phyloP scores from a whole-genome alignment of 768 basidiomycete genomes.

The Kondoa malvinella region DNA sequence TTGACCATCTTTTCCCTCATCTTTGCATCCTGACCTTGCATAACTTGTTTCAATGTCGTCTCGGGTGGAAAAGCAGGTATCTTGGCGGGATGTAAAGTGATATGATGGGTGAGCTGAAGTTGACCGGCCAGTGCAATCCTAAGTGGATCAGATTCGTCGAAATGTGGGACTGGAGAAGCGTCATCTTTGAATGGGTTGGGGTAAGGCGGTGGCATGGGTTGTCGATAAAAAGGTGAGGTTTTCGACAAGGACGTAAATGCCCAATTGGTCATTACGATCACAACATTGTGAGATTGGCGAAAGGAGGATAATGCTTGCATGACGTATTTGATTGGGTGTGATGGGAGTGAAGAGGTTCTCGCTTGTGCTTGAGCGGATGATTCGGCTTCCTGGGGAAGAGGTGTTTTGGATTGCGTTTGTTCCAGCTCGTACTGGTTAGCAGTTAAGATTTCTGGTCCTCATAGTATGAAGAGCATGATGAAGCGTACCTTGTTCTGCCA shows the following conservation, averaged over 20 bases:
- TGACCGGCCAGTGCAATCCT: neutral
- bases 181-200: constrained; percentile 12
- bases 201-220: constrained; percentile 17
- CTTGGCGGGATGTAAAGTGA: constrained; percentile 14
- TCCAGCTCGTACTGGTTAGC: constrained; percentile 10
- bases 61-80: neutral
- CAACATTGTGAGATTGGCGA: constrained; percentile 6
- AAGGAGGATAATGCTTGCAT: constrained; percentile 1
- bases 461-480: neutral
- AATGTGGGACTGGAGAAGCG: neutral
- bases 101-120: constrained; percentile 14
- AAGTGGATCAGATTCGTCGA: constrained; percentile 9
- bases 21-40: neutral
- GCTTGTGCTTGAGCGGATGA: neutral
- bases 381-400: neutral
- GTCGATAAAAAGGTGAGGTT: constrained; percentile 16
- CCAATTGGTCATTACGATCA: constrained; percentile 16
- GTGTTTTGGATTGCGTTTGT: neutral
- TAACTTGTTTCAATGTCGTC: neutral
- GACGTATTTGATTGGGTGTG: constrained; percentile 5
- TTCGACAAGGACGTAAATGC: constrained; percentile 1
- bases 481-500: constrained; percentile 8
- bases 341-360: neutral
- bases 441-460: neutral
- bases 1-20: neutral